A percentile compares a stretch with the other conserved stretches of the same genome.
Evolutionary conservation across 1,284 basidiomycete species (phyloP).

Genomic region (Pisolithus thermaeus): DNA sequence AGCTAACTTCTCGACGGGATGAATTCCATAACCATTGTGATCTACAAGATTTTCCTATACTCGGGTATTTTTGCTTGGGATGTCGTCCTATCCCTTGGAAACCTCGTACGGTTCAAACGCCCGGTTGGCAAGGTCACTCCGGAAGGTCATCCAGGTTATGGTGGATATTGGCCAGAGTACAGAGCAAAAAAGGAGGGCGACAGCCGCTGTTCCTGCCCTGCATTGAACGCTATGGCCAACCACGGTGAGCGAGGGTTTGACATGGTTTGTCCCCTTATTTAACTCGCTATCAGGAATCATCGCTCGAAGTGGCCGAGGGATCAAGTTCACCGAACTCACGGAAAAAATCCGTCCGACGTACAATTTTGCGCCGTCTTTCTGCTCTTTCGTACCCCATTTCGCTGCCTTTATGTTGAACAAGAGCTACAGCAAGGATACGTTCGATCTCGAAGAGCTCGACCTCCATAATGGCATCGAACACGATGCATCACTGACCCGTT

Average conservation of each 20-base stretch:
- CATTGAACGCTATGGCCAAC: constrained; percentile 68
- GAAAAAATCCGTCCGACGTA: constrained; percentile 6
- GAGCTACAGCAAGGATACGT: constrained; percentile 49
- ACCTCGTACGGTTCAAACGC: constrained; percentile 46
- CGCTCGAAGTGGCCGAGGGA: constrained; percentile 58
- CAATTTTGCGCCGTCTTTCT: constrained; percentile 61
- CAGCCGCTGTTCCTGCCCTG: constrained; percentile 64
- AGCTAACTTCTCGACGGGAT: not conserved
- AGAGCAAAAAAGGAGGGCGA: constrained; percentile 52
- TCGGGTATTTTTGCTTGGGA: constrained; percentile 46
- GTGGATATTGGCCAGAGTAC: constrained; percentile 65
- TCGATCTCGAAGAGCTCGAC: constrained; percentile 59
- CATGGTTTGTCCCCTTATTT: not conserved
- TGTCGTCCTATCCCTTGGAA: constrained; percentile 44
- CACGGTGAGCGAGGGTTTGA: constrained; percentile 44
- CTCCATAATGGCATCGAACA: constrained; percentile 77
- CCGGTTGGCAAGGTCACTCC: constrained; percentile 49
- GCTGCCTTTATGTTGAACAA: constrained; percentile 53
- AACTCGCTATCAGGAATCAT: constrained; percentile 48
- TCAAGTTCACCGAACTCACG: constrained; percentile 57
- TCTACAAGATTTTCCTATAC: not conserved
- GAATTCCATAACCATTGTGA: not conserved
- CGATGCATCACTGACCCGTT: constrained; percentile 67
- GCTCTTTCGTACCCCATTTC: constrained; percentile 54
- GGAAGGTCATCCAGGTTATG: constrained; percentile 47